phyloP scores from a whole-genome alignment of 352 stramenopile genomes.

The Blastocystis hominis region DNA sequence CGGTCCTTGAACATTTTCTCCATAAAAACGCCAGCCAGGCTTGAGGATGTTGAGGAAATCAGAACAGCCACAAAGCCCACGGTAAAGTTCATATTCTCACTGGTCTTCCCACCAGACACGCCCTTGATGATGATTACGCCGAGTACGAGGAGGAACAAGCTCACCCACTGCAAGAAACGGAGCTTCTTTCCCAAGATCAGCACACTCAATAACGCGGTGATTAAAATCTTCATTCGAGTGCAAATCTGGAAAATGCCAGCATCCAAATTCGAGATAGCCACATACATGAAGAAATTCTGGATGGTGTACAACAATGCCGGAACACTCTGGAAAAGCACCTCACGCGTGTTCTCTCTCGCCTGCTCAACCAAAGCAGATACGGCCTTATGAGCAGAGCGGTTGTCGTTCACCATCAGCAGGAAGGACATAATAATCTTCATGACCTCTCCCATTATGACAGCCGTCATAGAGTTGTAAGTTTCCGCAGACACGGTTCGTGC shows the following conservation, averaged over 20 bases:
- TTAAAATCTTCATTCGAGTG: constrained; percentile 79
- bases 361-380: constrained; percentile 58
- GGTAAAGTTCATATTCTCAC: constrained; percentile 59
- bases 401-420: constrained; percentile 40
- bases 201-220: constrained; percentile 75
- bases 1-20: constrained; percentile 78
- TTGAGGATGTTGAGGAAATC: constrained; percentile 69
- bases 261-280: constrained; percentile 75
- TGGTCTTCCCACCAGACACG: neutral
- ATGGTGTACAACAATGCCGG: constrained; percentile 75
- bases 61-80: constrained; percentile 70
- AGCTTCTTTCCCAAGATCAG: constrained; percentile 70
- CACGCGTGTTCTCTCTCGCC: constrained; percentile 65
- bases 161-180: constrained; percentile 69
- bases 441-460: constrained; percentile 68
- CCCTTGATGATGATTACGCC: constrained; percentile 70
- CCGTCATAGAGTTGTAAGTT: constrained; percentile 73
- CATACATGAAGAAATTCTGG: constrained; percentile 78
- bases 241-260: constrained; percentile 76
- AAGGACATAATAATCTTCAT: constrained; percentile 72
- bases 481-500: constrained; percentile 58
- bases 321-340: constrained; percentile 73
- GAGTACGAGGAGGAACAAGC: constrained; percentile 69
- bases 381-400: neutral
- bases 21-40: constrained; percentile 79